Percentiles rank a stretch among this genome's conserved stretches.
Conservation (phyloP, 1,139 yeast species). For the Blastobotrys proliferans region DNA sequence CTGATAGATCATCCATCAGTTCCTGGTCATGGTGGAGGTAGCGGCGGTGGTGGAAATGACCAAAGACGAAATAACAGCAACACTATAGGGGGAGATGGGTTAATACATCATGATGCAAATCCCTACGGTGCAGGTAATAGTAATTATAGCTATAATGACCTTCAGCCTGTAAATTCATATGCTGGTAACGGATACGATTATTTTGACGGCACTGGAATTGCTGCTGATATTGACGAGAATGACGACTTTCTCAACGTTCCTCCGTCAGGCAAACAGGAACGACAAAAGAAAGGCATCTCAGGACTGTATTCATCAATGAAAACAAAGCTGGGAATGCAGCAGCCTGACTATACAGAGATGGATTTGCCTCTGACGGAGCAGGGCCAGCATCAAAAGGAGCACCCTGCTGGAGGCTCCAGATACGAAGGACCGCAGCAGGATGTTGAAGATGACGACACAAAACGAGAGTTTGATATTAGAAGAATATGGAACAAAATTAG, state of each 20-base stretch:
- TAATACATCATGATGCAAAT: too few relatives aligned
- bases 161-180: constrained; percentile 18
- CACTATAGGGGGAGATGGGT: too few relatives aligned
- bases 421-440: constrained; percentile 14
- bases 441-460: constrained; percentile 20
- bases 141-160: constrained; percentile 6
- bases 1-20: constrained; percentile 25
- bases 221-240: constrained; percentile 18
- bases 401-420: constrained; percentile 14
- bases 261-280: constrained; percentile 12
- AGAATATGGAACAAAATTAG: constrained; percentile 46
- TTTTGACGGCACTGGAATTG: constrained; percentile 25
- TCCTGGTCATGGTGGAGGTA: constrained; percentile 10
- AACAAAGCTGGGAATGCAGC: constrained; percentile 28
- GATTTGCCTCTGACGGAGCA: constrained; percentile 33
- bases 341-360: constrained; percentile 32
- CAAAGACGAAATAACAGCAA: neutral
- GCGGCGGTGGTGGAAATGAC: neutral
- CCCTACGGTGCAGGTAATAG: constrained; percentile 12
- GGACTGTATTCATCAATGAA: constrained; percentile 30
- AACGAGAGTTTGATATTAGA: constrained; percentile 54
- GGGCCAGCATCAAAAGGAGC: constrained; percentile 11
- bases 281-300: constrained; percentile 23
- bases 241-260: constrained; percentile 12
- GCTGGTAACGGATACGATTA: constrained; percentile 16